Evolutionary conservation across 2,329 filamentous ascomycete genomes (phyloP).

Genomic region (Sporothrix variecibatus): DNA sequence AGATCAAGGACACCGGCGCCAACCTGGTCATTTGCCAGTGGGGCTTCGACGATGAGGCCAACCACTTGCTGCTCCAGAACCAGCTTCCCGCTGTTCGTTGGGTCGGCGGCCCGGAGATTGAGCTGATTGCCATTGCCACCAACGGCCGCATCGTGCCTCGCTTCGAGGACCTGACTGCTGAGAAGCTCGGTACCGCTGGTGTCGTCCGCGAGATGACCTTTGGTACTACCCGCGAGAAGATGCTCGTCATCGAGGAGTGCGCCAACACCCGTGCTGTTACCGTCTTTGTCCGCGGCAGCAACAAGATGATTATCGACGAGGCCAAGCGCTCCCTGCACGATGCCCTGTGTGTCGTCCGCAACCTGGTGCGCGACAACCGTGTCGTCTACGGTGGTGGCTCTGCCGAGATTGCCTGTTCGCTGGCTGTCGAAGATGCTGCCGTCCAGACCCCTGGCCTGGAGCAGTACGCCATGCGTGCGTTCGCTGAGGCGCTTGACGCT

Average conservation of each 20-base stretch:
- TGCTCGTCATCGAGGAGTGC: constrained; percentile 99
- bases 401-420: constrained; percentile 93
- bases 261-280: constrained; percentile 97
- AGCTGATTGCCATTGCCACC: constrained; percentile 96
- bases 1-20: constrained; percentile 95
- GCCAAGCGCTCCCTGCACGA: constrained; percentile 97
- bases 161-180: constrained; percentile 88
- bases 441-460: constrained; percentile 95
- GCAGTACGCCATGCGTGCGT: constrained; percentile 98
- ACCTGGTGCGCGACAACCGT: constrained; percentile 92
- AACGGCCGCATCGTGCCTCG: constrained; percentile 96
- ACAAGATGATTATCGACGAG: constrained; percentile 99
- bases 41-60: constrained; percentile 99
- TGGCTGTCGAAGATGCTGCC: constrained; percentile 93
- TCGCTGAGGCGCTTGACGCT: constrained; percentile 89
- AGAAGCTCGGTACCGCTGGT: constrained; percentile 89
- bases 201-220: constrained; percentile 94
- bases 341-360: constrained; percentile 94
- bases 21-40: constrained; percentile 99
- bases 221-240: constrained; percentile 97
- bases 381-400: constrained; percentile 97
- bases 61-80: constrained; percentile 95
- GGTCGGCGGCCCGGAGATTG: constrained; percentile 97
- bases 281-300: constrained; percentile 93
- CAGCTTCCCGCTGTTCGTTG: constrained; percentile 92